phyloP scores from a whole-genome alignment of 805 yeast species.

The Sporopachydermia quercuum region DNA sequence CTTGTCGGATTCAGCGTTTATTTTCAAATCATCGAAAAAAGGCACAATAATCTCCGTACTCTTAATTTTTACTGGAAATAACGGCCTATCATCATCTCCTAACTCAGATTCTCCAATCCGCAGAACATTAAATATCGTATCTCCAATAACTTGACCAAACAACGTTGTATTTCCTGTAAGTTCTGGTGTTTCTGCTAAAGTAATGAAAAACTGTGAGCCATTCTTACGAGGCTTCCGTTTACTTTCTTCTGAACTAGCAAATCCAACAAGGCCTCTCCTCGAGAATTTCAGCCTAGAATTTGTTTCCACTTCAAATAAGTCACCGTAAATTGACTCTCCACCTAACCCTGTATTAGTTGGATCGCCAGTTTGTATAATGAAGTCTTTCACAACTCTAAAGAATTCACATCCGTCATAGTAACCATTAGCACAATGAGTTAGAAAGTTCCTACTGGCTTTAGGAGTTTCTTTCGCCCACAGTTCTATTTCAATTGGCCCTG shows the following conservation, averaged over 20 bases:
- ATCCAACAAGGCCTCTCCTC: slow-evolving; percentile 41
- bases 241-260: slow-evolving; percentile 22
- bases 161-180: slow-evolving; percentile 28
- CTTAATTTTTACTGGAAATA: slow-evolving; percentile 35
- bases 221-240: slow-evolving; percentile 10
- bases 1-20: slow-evolving; percentile 5
- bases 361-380: slow-evolving; percentile 25
- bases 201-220: slow-evolving; percentile 31
- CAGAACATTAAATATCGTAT: slow-evolving; percentile 36
- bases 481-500: slow-evolving; percentile 45
- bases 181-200: slow-evolving; percentile 31
- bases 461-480: slow-evolving; percentile 63
- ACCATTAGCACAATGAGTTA: slow-evolving; percentile 32
- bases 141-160: slow-evolving; percentile 46
- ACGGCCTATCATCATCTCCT: slow-evolving; percentile 25
- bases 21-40: slow-evolving; percentile 32
- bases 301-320: slow-evolving; percentile 25
- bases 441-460: slow-evolving; percentile 27
- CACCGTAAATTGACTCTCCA: slow-evolving; percentile 14
- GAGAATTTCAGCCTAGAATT: slow-evolving; percentile 36
- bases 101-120: slow-evolving; percentile 35
- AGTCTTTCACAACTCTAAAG: slow-evolving; percentile 21
- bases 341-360: slow-evolving; percentile 19
- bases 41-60: slow-evolving; percentile 27
- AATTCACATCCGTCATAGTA: slow-evolving; percentile 28